Conservation (phyloP, 176 grass and related monocot genomes). For the Raddia distichophylla region DNA sequence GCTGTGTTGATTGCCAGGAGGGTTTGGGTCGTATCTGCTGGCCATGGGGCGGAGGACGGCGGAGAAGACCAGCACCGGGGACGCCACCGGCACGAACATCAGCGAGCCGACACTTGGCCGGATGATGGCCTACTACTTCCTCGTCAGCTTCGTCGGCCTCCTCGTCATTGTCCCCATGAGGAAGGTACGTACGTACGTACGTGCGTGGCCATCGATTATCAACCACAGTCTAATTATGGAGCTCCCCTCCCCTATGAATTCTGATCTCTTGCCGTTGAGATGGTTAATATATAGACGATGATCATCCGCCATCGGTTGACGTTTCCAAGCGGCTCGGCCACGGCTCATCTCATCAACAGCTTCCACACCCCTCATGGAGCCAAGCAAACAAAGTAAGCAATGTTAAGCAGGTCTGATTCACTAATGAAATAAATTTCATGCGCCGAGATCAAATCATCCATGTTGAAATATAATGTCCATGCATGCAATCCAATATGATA, state of each 20-base stretch:
- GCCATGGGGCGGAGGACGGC: slow-evolving; percentile 61
- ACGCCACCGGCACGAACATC: slow-evolving; percentile 38
- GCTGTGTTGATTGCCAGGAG: slow-evolving; percentile 42
- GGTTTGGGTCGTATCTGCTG: slow-evolving; percentile 70
- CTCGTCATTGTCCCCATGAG: slow-evolving; percentile 73
- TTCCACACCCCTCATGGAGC: slow-evolving; percentile 70
- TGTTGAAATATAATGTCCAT: too few relatives aligned
- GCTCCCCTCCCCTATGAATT: too few relatives aligned
- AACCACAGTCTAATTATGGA: background rate
- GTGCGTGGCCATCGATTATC: slow-evolving; percentile 34
- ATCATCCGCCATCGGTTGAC: slow-evolving; percentile 72
- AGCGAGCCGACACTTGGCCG: slow-evolving; percentile 49
- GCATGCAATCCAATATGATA: too few relatives aligned
- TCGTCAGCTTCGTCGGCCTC: slow-evolving; percentile 71
- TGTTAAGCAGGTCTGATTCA: too few relatives aligned
- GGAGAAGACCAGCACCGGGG: slow-evolving; percentile 42
- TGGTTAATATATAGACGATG: slow-evolving; percentile 61
- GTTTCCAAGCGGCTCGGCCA: slow-evolving; percentile 80
- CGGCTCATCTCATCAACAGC: slow-evolving; percentile 86
- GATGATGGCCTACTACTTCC: slow-evolving; percentile 61
- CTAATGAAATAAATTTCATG: too few relatives aligned
- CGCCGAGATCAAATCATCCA: too few relatives aligned
- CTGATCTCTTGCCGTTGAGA: slow-evolving; percentile 14
- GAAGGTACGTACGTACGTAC: slow-evolving; percentile 59
- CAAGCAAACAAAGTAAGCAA: slow-evolving; percentile 56